Conservation (phyloP, 371 early-diverging fungal genomes). For the Mycotypha africana region DNA sequence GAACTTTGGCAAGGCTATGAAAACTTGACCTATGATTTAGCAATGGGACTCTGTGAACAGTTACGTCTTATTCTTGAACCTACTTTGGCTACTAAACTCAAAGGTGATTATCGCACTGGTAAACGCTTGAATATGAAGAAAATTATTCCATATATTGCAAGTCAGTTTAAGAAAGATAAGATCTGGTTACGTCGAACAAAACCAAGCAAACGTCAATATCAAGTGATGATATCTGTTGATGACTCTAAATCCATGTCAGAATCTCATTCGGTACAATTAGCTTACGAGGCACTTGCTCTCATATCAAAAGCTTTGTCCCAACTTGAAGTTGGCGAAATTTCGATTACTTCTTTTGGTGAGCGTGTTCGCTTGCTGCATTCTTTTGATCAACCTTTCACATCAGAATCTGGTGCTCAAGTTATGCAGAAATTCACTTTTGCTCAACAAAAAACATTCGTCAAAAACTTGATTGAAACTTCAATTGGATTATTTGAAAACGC, state of each 20-base stretch:
- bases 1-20: conserved; percentile 89
- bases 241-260: conserved; percentile 98
- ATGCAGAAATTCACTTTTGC: conserved; percentile 86
- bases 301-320: conserved; percentile 89
- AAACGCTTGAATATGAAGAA: conserved; percentile 99
- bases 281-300: conserved; percentile 88
- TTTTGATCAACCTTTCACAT: conserved; percentile 85
- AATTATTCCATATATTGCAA: conserved; percentile 99
- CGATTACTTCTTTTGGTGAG: conserved; percentile 90
- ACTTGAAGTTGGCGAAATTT: conserved; percentile 91
- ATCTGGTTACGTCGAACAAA: conserved; percentile 99
- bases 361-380: conserved; percentile 82
- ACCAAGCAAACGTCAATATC: conserved; percentile 96
- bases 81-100: conserved; percentile 93
- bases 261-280: conserved; percentile 82
- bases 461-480: conserved; percentile 75
- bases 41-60: conserved; percentile 91
- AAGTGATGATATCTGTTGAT: conserved; percentile 98
- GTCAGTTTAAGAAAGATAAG: conserved; percentile 98
- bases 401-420: conserved; percentile 86
- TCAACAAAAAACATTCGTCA: conserved; percentile 86
- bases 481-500: conserved; percentile 72
- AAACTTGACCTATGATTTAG: conserved; percentile 81
- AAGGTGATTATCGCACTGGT: conserved; percentile 99
- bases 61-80: conserved; percentile 96